Conservation (phyloP, 495 filamentous ascomycete genomes). For the Aspergillus bridgeri region DNA sequence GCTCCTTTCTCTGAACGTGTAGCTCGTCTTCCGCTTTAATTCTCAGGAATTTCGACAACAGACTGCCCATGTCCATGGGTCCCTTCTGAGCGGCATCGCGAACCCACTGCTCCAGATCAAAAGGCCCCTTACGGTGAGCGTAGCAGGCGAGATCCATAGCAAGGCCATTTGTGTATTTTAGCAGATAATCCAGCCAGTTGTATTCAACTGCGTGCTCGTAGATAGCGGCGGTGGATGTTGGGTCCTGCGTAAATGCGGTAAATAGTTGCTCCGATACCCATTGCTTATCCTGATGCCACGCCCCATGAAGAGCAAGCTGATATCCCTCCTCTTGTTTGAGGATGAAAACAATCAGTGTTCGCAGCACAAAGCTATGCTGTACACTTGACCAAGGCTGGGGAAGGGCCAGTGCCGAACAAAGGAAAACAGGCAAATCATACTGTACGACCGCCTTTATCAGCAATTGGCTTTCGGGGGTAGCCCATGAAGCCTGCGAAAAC, state of each 20-base stretch:
- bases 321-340: slow-evolving; percentile 62
- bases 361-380: slow-evolving; percentile 60
- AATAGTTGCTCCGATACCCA: slow-evolving; percentile 79
- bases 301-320: slow-evolving; percentile 79
- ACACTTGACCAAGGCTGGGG: slow-evolving; percentile 61
- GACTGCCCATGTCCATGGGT: slow-evolving; percentile 56
- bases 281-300: slow-evolving; percentile 81
- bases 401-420: slow-evolving; percentile 70
- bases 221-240: slow-evolving; percentile 70
- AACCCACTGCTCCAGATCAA: slow-evolving; percentile 82
- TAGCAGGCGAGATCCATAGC: slow-evolving; percentile 84
- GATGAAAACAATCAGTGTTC: slow-evolving; percentile 60
- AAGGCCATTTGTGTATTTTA: slow-evolving; percentile 71
- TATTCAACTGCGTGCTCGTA: slow-evolving; percentile 77
- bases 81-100: slow-evolving; percentile 58
- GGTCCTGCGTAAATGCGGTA: slow-evolving; percentile 72
- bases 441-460: slow-evolving; percentile 50
- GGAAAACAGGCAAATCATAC: slow-evolving; percentile 60
- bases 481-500: slow-evolving; percentile 60
- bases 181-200: slow-evolving; percentile 77
- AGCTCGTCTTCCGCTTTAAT: slow-evolving; percentile 83
- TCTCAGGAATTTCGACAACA: slow-evolving; percentile 69
- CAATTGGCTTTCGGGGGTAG: slow-evolving; percentile 61
- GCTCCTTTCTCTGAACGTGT: slow-evolving; percentile 60
- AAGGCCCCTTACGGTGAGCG: slow-evolving; percentile 75